Evolutionary conservation across 2,329 filamentous ascomycete species (phyloP).

Genomic region (Epichloe sibirici): DNA sequence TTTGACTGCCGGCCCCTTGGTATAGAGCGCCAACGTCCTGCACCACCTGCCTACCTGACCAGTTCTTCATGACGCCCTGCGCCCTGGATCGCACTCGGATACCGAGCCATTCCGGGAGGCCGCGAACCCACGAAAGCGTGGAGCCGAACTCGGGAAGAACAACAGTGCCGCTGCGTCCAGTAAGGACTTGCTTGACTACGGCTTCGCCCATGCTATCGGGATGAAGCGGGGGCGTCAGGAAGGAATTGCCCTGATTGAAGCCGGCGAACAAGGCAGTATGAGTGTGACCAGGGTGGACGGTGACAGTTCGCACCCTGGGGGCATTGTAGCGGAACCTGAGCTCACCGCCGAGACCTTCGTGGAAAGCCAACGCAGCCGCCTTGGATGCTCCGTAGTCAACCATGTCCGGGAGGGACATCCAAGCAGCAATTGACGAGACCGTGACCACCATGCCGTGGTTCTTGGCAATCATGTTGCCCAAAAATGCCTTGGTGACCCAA

Average conservation of each 20-base stretch:
- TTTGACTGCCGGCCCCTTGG: neutral
- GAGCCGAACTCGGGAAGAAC: constrained; percentile 31
- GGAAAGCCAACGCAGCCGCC: constrained; percentile 52
- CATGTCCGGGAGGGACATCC: constrained; percentile 47
- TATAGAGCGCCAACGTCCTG: constrained; percentile 25
- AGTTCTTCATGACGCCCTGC: constrained; percentile 29
- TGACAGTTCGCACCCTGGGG: constrained; percentile 50
- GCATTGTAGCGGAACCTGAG: constrained; percentile 48
- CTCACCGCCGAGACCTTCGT: constrained; percentile 52
- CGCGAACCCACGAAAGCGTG: constrained; percentile 31
- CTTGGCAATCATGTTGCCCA: constrained; percentile 48
- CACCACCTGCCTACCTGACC: constrained; percentile 35
- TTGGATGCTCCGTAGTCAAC: constrained; percentile 58
- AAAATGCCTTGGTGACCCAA: constrained; percentile 53
- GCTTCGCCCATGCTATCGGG: constrained; percentile 32
- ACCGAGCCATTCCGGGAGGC: constrained; percentile 52
- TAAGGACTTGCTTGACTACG: constrained; percentile 37
- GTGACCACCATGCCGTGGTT: constrained; percentile 67
- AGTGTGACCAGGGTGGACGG: constrained; percentile 43
- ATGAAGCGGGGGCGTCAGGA: constrained; percentile 22
- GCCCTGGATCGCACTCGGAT: constrained; percentile 33
- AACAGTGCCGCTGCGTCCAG: constrained; percentile 34
- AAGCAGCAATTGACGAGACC: constrained; percentile 52
- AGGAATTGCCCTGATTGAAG: constrained; percentile 41
- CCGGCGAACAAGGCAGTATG: constrained; percentile 25